phyloP scores from a whole-genome alignment of 768 basidiomycete genomes.

The Lactarius akahatsu region DNA sequence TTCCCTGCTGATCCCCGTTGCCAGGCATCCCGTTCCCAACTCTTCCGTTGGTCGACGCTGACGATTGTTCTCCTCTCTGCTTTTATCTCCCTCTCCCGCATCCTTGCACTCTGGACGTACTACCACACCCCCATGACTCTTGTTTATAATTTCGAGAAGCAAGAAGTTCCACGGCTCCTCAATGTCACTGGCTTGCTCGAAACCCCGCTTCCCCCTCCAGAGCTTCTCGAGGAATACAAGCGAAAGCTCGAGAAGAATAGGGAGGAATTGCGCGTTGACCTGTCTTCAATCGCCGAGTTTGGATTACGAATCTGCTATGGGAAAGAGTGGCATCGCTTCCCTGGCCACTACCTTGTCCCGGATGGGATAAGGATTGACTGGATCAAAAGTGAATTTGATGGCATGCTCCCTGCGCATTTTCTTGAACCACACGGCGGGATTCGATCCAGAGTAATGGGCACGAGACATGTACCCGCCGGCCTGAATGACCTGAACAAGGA shows the following conservation, averaged over 20 bases:
- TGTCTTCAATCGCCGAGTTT: slow-evolving; percentile 65
- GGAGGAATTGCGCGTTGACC: slow-evolving; percentile 55
- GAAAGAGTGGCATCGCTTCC: slow-evolving; percentile 97
- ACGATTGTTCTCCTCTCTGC: slow-evolving; percentile 63
- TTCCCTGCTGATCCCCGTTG: slow-evolving; percentile 12
- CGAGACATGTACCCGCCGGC: slow-evolving; percentile 55
- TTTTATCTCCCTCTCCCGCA: slow-evolving; percentile 74
- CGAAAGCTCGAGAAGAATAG: slow-evolving; percentile 37
- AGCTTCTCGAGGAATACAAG: slow-evolving; percentile 41
- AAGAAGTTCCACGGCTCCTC: slow-evolving; percentile 80
- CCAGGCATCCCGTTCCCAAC: slow-evolving; percentile 71
- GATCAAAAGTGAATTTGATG: slow-evolving; percentile 89
- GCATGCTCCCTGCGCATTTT: slow-evolving; percentile 86
- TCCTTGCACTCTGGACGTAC: slow-evolving; percentile 80
- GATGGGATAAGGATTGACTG: slow-evolving; percentile 80
- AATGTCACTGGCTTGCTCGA: slow-evolving; percentile 67
- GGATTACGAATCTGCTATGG: slow-evolving; percentile 80
- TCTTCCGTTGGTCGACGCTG: slow-evolving; percentile 78
- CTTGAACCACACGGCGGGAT: slow-evolving; percentile 39
- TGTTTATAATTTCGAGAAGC: slow-evolving; percentile 65
- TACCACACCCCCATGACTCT: slow-evolving; percentile 87
- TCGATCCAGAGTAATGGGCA: slow-evolving; percentile 62
- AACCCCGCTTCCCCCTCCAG: slow-evolving; percentile 41
- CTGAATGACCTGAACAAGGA: slow-evolving; percentile 90
- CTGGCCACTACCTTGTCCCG: slow-evolving; percentile 86